phyloP scores from a whole-genome alignment of 116 monocot genomes.

The Iris pallida region DNA sequence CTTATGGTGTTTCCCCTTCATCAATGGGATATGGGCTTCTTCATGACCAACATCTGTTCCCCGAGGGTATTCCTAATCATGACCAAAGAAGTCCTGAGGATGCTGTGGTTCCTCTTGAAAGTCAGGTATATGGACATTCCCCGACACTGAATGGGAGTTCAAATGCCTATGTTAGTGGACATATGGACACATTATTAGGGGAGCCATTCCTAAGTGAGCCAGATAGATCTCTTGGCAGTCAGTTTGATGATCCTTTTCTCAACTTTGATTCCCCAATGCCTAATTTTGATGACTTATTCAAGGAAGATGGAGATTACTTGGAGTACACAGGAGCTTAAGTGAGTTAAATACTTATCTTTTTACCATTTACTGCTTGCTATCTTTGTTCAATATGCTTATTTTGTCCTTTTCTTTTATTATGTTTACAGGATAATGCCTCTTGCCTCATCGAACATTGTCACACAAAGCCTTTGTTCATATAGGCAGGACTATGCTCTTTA shows the following conservation, averaged over 20 bases:
- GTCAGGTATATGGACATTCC: constrained; percentile 31
- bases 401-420: no score
- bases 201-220: constrained; percentile 35
- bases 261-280: constrained; percentile 23
- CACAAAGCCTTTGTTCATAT: no score
- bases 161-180: constrained; percentile 10
- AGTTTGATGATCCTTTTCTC: constrained; percentile 37
- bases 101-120: constrained; percentile 19
- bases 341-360: constrained; percentile 11
- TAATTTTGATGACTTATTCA: constrained; percentile 44
- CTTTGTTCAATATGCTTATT: no score
- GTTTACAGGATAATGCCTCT: no score
- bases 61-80: constrained; percentile 9
- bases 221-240: constrained; percentile 41
- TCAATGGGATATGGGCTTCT: constrained; percentile 19
- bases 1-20: constrained; percentile 27
- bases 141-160: constrained; percentile 25
- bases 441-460: no score
- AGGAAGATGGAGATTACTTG: constrained; percentile 60
- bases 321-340: constrained; percentile 79
- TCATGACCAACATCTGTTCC: constrained; percentile 28
- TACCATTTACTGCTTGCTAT: no score
- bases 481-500: no score
- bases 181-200: constrained; percentile 30
- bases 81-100: constrained; percentile 15